Percentiles rank a stretch among this genome's conserved stretches.
These are phyloP conservation scores for Miamiensis avidus DNA, from an alignment of 169 alveolate genomes.

Conservation along the genomic window DNA sequence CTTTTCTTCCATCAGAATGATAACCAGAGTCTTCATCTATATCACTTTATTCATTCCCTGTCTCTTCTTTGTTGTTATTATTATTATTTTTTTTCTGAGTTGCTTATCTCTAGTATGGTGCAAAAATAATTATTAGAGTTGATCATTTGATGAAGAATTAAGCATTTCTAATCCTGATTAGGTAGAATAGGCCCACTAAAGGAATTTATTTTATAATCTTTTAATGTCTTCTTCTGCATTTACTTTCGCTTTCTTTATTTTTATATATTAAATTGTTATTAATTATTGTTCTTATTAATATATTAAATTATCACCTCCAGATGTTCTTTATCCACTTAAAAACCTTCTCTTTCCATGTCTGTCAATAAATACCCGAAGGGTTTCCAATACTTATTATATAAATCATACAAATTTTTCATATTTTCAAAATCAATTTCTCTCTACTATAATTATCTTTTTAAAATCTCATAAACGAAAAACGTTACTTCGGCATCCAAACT, in stretches of 20 bases:
- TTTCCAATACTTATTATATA: conserved; percentile 75
- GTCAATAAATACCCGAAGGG: conserved; percentile 80
- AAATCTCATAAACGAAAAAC: conserved; percentile 58
- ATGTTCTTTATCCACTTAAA: conserved; percentile 57
- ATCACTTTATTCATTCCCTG: conserved; percentile 10
- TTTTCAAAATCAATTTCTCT: conserved; percentile 45
- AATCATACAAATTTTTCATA: conserved; percentile 52
- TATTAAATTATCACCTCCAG: conserved; percentile 36
- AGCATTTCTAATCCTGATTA: conserved; percentile 53
- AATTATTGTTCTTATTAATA: not conserved
- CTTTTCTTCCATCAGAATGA: conserved; percentile 43
- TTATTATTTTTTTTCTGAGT: not conserved
- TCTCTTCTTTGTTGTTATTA: conserved; percentile 4
- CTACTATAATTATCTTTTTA: conserved; percentile 25
- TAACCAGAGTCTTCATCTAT: conserved; percentile 34
- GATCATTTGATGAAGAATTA: conserved; percentile 58
- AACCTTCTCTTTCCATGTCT: conserved; percentile 80
- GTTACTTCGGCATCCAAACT: conserved; percentile 81
- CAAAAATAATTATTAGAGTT: conserved; percentile 74
- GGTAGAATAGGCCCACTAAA: conserved; percentile 53
- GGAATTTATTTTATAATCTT: conserved; percentile 50
- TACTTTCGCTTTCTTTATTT: conserved; percentile 31
- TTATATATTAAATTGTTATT: not conserved
- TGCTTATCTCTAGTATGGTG: conserved; percentile 64
- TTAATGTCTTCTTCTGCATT: conserved; percentile 62